Evolutionary conservation across 495 filamentous ascomycete species (phyloP), one percentile per base, ranked within the genome.

Genomic region (Parachaetomium inaequale): DNA sequence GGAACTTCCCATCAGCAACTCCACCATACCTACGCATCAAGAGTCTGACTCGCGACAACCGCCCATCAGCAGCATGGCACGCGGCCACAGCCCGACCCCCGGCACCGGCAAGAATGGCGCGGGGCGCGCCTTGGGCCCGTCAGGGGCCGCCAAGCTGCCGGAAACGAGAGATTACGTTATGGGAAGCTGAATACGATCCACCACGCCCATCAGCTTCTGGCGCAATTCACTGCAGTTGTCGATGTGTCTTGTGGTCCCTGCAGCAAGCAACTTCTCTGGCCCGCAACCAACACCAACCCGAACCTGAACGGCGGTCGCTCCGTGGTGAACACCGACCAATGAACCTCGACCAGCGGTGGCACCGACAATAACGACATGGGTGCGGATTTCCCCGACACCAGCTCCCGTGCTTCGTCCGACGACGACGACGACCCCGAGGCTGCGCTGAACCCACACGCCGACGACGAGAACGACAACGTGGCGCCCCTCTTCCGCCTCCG

Each of bases 361-460:
- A 49, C n/a, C 54, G 29, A 61, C 63, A 53, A 26, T 32, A 40
- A 45, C 54, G 59, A 62, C 12, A 57, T 56, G 55, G 57, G 63
- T 15, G 51, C 17, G 34, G 59, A 62, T 26, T 50, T 55, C 12
- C 4, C 28, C 23, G 51, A 62, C 43, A 28, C n/a, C 23, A 55
- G 38, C 51, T 50, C 51, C 43, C 52, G 43, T 19, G 49, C 59
- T 55, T 65, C 58, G 42, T 64, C 25, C 21, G 62, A 67, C 62
- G 61, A 61, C 47, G 69, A 66, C 60, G 56, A 66, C 60, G 62
- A 66, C 38, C 56, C 67, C 50, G 69, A 66, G 54, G 63, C 69
- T 19, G 64, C 59, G 28, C 56, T 64, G 15, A 49, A 59, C 51
- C 65, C 62, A 3, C 54, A 36, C 53, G 58, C 21, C 56, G 47